phyloP scores from a whole-genome alignment of 2,329 filamentous ascomycete genomes.

The Aureobasidium melanogenum region DNA sequence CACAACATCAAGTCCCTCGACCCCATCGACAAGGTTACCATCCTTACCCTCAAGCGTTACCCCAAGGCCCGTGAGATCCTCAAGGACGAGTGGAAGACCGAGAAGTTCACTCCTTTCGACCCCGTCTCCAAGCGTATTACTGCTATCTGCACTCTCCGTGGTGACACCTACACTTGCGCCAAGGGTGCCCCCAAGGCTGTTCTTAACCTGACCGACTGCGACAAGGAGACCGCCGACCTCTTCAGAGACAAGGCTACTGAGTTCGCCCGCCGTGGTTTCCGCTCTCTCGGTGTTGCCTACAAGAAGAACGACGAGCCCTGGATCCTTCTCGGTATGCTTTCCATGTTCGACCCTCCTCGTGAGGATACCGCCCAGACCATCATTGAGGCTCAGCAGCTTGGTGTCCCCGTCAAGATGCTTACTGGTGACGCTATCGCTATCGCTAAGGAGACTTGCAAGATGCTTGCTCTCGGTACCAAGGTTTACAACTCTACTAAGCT shows the following conservation, averaged over 20 bases:
- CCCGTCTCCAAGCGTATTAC: constrained; percentile 75
- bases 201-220: constrained; percentile 59
- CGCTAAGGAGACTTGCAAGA: constrained; percentile 75
- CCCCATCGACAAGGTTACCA: constrained; percentile 71
- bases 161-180: constrained; percentile 62
- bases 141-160: constrained; percentile 58
- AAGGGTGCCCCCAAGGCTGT: constrained; percentile 74
- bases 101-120: constrained; percentile 71
- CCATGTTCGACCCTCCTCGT: constrained; percentile 73
- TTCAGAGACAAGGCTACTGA: constrained; percentile 67
- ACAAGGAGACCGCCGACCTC: constrained; percentile 53
- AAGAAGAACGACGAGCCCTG: constrained; percentile 68
- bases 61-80: constrained; percentile 70
- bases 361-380: constrained; percentile 73
- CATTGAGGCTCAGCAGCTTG: constrained; percentile 64
- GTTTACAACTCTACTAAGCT: constrained; percentile 74
- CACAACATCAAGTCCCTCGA: constrained; percentile 73
- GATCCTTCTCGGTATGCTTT: constrained; percentile 67
- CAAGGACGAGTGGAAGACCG: constrained; percentile 64
- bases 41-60: constrained; percentile 66
- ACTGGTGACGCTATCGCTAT: constrained; percentile 74
- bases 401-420: constrained; percentile 73
- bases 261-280: constrained; percentile 72
- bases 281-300: constrained; percentile 68
- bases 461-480: constrained; percentile 70